A percentile compares a stretch with the other conserved stretches of the same genome.
Evolutionary conservation across 768 basidiomycete species (phyloP).

Genomic region (Lactarius indigo): DNA sequence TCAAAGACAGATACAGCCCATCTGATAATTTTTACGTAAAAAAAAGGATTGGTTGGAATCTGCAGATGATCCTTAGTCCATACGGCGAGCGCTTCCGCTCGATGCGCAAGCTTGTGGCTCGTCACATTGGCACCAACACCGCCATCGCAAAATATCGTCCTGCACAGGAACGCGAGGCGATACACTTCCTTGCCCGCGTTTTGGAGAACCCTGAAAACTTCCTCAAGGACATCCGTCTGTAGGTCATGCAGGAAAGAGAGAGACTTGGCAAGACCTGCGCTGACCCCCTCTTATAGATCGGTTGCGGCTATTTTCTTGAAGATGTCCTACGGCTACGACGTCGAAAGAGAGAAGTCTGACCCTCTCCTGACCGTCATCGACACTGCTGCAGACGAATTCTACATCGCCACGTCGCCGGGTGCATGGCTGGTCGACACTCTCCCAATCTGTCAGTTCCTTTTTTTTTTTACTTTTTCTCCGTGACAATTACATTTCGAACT

Average conservation of each 20-base stretch:
- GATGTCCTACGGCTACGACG: slow-evolving; percentile 14
- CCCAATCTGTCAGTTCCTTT: slow-evolving; percentile 3
- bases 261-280: background rate
- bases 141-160: background rate
- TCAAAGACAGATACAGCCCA: no score
- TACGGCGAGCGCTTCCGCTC: slow-evolving; percentile 14
- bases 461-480: background rate
- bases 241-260: background rate
- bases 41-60: slow-evolving; percentile 18
- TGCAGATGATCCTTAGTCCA: slow-evolving; percentile 15
- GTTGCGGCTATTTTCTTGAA: slow-evolving; percentile 15
- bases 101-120: slow-evolving; percentile 16
- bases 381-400: slow-evolving; percentile 17
- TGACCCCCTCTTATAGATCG: background rate
- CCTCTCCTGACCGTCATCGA: slow-evolving; percentile 13
- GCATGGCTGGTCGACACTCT: slow-evolving; percentile 15
- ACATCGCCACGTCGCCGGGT: slow-evolving; percentile 11
- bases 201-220: slow-evolving; percentile 11
- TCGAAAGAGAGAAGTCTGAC: slow-evolving; percentile 12
- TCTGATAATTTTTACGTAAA: background rate
- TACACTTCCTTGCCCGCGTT: slow-evolving; percentile 7
- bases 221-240: slow-evolving; percentile 11
- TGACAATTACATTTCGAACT: background rate
- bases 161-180: slow-evolving; percentile 10
- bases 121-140: slow-evolving; percentile 15